Evolutionary conservation across 495 filamentous ascomycete species (phyloP).

Genomic region (Stereocaulon alpinum): DNA sequence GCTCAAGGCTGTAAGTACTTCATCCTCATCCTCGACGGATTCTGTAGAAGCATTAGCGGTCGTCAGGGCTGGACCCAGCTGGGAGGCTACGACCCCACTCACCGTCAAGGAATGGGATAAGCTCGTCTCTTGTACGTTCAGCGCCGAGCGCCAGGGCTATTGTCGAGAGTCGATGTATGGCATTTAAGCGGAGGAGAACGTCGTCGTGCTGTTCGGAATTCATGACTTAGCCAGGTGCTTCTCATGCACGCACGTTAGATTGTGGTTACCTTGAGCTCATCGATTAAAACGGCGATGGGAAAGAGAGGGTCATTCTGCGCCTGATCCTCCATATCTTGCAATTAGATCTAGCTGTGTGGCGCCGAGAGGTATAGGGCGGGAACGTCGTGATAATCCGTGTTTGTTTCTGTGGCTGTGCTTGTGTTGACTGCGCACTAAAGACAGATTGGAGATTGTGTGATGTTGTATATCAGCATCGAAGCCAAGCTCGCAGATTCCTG

Average conservation of each 20-base stretch:
- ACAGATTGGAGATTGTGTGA: not conserved
- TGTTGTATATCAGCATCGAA: slow-evolving; percentile 5
- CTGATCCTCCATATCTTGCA: slow-evolving; percentile 51
- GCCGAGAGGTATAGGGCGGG: not conserved
- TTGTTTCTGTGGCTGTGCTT: slow-evolving; percentile 3
- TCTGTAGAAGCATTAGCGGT: slow-evolving; percentile 43
- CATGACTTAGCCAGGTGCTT: slow-evolving; percentile 10
- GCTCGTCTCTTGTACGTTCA: slow-evolving; percentile 91
- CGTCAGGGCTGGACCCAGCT: not conserved
- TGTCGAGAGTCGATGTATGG: slow-evolving; percentile 93
- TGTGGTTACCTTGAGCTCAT: slow-evolving; percentile 85
- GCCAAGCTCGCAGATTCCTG: not conserved
- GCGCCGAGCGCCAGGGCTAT: slow-evolving; percentile 93
- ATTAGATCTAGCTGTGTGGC: not conserved
- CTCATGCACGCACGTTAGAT: slow-evolving; percentile 16
- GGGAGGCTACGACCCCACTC: slow-evolving; percentile 25
- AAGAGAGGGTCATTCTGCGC: slow-evolving; percentile 91
- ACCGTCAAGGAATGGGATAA: slow-evolving; percentile 99
- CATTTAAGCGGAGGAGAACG: slow-evolving; percentile 92
- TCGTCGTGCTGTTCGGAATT: slow-evolving; percentile 73
- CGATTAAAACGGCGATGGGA: slow-evolving; percentile 97
- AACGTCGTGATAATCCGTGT: not conserved
- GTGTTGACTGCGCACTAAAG: not conserved
- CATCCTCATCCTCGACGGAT: slow-evolving; percentile 97
- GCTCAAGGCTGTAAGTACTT: slow-evolving; percentile 92